phyloP scores from a whole-genome alignment of 2,329 filamentous ascomycete species.

The Botrytis fragariae region DNA sequence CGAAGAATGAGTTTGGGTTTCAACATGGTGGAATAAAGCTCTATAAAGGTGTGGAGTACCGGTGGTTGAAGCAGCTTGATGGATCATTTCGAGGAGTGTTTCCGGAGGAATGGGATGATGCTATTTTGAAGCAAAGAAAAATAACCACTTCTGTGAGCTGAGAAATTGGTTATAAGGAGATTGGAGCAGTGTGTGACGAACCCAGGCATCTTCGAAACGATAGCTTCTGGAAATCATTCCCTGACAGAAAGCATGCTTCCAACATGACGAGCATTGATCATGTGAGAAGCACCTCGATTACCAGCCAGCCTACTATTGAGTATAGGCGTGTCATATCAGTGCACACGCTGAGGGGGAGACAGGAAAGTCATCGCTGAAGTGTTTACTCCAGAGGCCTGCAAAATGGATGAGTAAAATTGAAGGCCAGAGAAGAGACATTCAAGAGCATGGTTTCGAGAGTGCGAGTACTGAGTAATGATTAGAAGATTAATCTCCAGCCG shows the following conservation, averaged over 20 bases:
- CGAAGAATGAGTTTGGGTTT: conserved; percentile 10
- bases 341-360: background rate
- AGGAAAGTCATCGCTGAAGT: background rate
- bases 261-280: background rate
- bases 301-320: background rate
- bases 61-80: conserved; percentile 2
- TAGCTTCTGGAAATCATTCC: background rate
- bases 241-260: background rate
- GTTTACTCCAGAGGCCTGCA: background rate
- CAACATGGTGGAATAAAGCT: background rate
- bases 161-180: background rate
- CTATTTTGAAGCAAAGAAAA: background rate
- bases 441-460: background rate
- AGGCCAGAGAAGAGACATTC: background rate
- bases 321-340: background rate
- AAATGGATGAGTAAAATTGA: background rate
- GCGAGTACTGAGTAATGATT: background rate
- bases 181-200: background rate
- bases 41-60: conserved; percentile 12
- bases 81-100: background rate
- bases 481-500: background rate
- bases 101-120: conserved; percentile 12
- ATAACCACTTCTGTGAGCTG: background rate
- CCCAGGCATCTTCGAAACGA: background rate
- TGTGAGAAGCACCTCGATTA: background rate